A percentile compares a stretch with the other conserved stretches of the same genome.
phyloP scores from a whole-genome alignment of 345 rosid species.

The Lepidium aucheri region DNA sequence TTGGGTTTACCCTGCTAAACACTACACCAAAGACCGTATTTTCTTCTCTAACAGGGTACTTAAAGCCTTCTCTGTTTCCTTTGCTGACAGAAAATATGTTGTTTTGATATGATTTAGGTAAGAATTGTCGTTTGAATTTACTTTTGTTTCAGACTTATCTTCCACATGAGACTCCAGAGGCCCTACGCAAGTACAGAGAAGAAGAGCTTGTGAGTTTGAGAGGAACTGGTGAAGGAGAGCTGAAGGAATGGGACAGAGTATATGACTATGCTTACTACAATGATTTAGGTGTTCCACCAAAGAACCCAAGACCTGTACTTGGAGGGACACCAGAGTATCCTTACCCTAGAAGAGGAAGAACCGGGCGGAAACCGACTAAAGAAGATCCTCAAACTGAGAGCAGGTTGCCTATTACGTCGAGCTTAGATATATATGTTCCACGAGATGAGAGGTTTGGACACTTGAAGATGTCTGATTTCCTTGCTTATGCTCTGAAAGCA shows the following conservation, averaged over 20 bases:
- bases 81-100: neutral
- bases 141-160: constrained; percentile 52
- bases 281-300: constrained; percentile 54
- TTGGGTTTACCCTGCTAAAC: constrained; percentile 70
- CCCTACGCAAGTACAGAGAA: constrained; percentile 47
- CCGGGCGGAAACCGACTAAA: constrained; percentile 48
- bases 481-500: constrained; percentile 46
- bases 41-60: constrained; percentile 77
- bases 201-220: constrained; percentile 55
- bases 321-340: constrained; percentile 69
- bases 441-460: constrained; percentile 76
- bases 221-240: constrained; percentile 68
- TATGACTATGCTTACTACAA: constrained; percentile 87
- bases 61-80: neutral
- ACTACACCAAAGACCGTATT: constrained; percentile 43
- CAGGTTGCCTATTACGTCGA: constrained; percentile 34
- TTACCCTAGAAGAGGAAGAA: constrained; percentile 86
- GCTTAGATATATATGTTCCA: constrained; percentile 62
- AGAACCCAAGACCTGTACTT: constrained; percentile 59
- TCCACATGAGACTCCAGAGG: constrained; percentile 54
- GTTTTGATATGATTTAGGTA: too few species aligned
- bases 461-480: constrained; percentile 58
- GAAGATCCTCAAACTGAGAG: constrained; percentile 51
- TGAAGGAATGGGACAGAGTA: constrained; percentile 67
- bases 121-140: too few species aligned